These are phyloP conservation scores for Aspergillus fructus DNA, from an alignment of 2,329 filamentous ascomycete genomes.

Conservation along the genomic window DNA sequence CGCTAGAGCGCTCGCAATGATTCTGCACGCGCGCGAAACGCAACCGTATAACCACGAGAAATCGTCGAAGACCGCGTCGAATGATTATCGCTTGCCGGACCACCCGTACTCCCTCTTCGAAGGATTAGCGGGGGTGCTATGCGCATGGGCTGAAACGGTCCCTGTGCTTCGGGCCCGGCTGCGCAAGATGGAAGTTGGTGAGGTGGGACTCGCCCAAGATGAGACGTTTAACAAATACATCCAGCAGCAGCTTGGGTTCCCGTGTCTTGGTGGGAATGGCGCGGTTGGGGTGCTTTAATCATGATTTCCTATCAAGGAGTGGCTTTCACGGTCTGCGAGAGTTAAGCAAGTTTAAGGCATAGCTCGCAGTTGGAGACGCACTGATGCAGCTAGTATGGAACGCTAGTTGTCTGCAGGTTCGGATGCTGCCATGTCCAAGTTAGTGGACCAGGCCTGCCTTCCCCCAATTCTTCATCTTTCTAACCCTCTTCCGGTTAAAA, in stretches of 20 bases:
- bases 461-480: too few species aligned
- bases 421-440: too few species aligned
- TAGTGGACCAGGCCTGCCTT: too few species aligned
- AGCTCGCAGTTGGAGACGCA: too few species aligned
- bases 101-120: constrained; percentile 41
- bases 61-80: constrained; percentile 13
- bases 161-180: constrained; percentile 34
- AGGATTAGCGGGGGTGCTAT: constrained; percentile 40
- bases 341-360: too few species aligned
- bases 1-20: constrained; percentile 36
- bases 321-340: too few species aligned
- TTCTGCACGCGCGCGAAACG: constrained; percentile 39
- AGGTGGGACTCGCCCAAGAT: not conserved
- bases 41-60: constrained; percentile 30
- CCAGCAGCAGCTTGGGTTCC: constrained; percentile 2
- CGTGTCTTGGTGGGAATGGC: constrained; percentile 6
- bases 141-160: constrained; percentile 44
- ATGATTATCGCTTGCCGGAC: constrained; percentile 42
- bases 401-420: too few species aligned
- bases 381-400: too few species aligned
- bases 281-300: not conserved
- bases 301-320: not conserved
- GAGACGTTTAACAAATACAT: not conserved
- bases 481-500: too few species aligned
- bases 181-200: constrained; percentile 32